Evolutionary conservation across 2,329 filamentous ascomycete species (phyloP), one percentile per base, ranked within the genome.

Genomic region (Exophiala calicioides): DNA sequence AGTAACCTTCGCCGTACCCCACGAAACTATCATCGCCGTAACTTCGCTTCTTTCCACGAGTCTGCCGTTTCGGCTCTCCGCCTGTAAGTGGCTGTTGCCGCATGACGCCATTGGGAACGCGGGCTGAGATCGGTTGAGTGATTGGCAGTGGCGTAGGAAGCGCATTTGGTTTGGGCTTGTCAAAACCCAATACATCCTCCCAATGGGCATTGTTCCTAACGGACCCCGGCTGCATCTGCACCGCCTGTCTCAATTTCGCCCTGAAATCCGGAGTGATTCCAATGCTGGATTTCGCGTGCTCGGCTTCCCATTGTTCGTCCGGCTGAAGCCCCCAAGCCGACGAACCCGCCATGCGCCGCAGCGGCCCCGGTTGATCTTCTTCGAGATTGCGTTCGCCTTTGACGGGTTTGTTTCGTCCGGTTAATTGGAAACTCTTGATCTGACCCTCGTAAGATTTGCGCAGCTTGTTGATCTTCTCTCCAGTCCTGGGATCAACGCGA

Each of bases 401-500:
- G 24, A 70, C 65, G 1, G 72, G 64, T 45, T 74, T 74, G 50
- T 76, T 76, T 42, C 70, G 69, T 16, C 73, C 73, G 20, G 73
- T 65, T 26, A 76, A 59, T 7, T 66, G 66, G 33, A 76, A 58
- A 2, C 62, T 66, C 57, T 76, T 75, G 57, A 75, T 61, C 56
- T 76, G 74, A 31, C 73, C 73, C 59, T 76, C 73, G 52, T 76
- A 76, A 3, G 73, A 75, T 54, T 76, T 76, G 50, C 81, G 71
- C 31, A 85, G 69, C 61, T 79, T 78, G 65, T 84, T 83, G 52
- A 75, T 75, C 67, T 85, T 85, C 60, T 82, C 80, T 50, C 80
- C 80, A n/a, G 79, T 82, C 15, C 72, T 64, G 12, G 79, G 78
- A 62, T 85, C 79, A 38, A 69, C 74, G 43, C 81, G 71, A 49